Conservation (phyloP, 2,329 filamentous ascomycete genomes). For the Penicillium sp. region DNA sequence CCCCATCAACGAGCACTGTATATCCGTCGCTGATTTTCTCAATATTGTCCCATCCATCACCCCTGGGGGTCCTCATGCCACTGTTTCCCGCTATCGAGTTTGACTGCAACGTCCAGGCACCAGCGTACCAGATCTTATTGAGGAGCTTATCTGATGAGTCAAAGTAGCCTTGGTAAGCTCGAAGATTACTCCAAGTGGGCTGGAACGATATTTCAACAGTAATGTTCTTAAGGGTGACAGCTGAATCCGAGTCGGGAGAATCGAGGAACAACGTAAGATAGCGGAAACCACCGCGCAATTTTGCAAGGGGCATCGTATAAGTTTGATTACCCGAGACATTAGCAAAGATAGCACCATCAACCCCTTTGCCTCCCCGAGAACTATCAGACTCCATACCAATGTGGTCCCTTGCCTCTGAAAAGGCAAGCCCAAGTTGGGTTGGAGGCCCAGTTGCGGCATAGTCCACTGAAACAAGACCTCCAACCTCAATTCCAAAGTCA, state of each 20-base stretch:
- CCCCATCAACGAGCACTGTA: not conserved
- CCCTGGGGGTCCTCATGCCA: not conserved
- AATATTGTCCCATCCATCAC: not conserved
- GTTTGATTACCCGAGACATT: too few species aligned
- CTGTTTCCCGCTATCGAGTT: not conserved
- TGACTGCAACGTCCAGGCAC: slow-evolving; percentile 52
- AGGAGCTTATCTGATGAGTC: slow-evolving; percentile 55
- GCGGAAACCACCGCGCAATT: not conserved
- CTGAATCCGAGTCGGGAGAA: not conserved
- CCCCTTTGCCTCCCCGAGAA: not conserved
- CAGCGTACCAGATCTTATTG: slow-evolving; percentile 62
- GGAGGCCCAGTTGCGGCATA: not conserved
- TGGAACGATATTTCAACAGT: not conserved
- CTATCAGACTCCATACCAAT: not conserved
- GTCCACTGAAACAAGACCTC: not conserved
- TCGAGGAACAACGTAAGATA: not conserved
- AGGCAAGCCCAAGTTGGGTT: not conserved
- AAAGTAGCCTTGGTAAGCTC: slow-evolving; percentile 58
- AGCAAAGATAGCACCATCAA: not conserved
- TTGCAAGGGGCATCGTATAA: not conserved
- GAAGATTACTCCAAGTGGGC: slow-evolving; percentile 37
- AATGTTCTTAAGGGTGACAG: not conserved
- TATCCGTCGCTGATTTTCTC: not conserved
- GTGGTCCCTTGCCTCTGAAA: not conserved
- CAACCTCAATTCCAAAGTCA: slow-evolving; percentile 1